Percentiles rank a stretch among this genome's conserved stretches.
Conservation (phyloP, 176 grass and related monocot genomes). For the Poa pratensis region DNA sequence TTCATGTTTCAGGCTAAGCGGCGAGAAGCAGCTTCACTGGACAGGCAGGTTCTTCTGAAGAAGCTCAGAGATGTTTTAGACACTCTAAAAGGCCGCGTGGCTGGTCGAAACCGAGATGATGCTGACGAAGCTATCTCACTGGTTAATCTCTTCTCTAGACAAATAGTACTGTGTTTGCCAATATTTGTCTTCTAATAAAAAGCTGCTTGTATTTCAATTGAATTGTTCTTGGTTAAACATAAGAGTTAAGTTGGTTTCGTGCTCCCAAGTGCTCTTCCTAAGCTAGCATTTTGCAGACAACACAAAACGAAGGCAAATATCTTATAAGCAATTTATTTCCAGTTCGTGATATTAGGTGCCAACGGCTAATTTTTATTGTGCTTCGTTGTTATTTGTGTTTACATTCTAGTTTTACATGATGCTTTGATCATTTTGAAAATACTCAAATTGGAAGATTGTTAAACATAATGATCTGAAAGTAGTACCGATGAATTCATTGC, state of each 20-base stretch:
- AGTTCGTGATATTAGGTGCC: not conserved
- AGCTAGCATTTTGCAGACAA: not conserved
- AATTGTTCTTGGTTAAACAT: slow-evolving; percentile 2
- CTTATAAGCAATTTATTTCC: not conserved
- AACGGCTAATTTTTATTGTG: not conserved
- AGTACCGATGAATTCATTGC: slow-evolving; percentile 7
- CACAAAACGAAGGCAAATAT: not conserved
- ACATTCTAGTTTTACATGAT: not conserved
- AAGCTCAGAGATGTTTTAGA: slow-evolving; percentile 94
- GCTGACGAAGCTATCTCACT: slow-evolving; percentile 96
- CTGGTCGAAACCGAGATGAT: slow-evolving; percentile 95
- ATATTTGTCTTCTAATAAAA: slow-evolving; percentile 22
- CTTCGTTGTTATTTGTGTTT: not conserved
- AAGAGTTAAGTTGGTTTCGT: not conserved
- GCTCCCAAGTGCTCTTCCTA: not conserved
- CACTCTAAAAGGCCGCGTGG: slow-evolving; percentile 84
- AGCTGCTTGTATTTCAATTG: not conserved
- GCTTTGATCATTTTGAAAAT: slow-evolving; percentile 17
- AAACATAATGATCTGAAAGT: not conserved
- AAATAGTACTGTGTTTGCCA: not conserved
- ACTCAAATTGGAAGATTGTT: not conserved
- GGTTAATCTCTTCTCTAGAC: slow-evolving; percentile 52
- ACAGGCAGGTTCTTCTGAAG: slow-evolving; percentile 95
- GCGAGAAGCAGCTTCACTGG: slow-evolving; percentile 87
- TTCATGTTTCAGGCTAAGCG: slow-evolving; percentile 76